phyloP scores from a whole-genome alignment of 2,329 filamentous ascomycete species.

The Talaromyces piceae region DNA sequence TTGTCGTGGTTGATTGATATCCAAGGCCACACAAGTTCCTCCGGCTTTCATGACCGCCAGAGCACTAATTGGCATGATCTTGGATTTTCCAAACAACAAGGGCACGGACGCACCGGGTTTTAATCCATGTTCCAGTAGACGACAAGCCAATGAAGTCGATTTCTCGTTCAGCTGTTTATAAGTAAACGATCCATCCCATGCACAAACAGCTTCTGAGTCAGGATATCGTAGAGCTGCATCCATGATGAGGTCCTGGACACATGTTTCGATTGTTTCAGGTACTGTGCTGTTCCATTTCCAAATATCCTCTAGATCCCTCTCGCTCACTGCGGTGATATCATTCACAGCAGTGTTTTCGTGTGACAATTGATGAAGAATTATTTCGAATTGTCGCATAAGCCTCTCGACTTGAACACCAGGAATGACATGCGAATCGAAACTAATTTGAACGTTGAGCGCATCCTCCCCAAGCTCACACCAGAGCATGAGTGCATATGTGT shows the following conservation, averaged over 20 bases:
- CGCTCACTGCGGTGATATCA: slow-evolving; percentile 17
- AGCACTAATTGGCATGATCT: not conserved
- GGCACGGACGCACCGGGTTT: slow-evolving; percentile 3
- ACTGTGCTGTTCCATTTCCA: slow-evolving; percentile 6
- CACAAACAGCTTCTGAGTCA: slow-evolving; percentile 5
- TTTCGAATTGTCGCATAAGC: slow-evolving; percentile 17
- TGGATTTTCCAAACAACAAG: slow-evolving; percentile 6
- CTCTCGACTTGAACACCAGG: slow-evolving; percentile 7
- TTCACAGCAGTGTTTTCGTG: not conserved
- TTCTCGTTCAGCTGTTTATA: slow-evolving; percentile 8
- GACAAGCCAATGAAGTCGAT: slow-evolving; percentile 17
- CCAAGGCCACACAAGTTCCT: slow-evolving; percentile 2
- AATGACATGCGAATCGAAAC: slow-evolving; percentile 3
- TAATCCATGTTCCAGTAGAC: not conserved
- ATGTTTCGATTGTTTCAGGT: not conserved
- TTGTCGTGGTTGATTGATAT: slow-evolving; percentile 1
- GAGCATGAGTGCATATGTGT: slow-evolving; percentile 4
- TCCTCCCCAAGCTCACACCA: not conserved
- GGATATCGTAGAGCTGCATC: not conserved
- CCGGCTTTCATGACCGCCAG: slow-evolving; percentile 9
- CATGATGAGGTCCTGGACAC: slow-evolving; percentile 1
- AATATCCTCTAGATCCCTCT: slow-evolving; percentile 10
- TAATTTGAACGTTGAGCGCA: not conserved
- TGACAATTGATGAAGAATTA: not conserved
- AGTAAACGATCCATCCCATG: slow-evolving; percentile 13